phyloP scores from a whole-genome alignment of 2,329 filamentous ascomycete species.

The Leptodontidium sp. region DNA sequence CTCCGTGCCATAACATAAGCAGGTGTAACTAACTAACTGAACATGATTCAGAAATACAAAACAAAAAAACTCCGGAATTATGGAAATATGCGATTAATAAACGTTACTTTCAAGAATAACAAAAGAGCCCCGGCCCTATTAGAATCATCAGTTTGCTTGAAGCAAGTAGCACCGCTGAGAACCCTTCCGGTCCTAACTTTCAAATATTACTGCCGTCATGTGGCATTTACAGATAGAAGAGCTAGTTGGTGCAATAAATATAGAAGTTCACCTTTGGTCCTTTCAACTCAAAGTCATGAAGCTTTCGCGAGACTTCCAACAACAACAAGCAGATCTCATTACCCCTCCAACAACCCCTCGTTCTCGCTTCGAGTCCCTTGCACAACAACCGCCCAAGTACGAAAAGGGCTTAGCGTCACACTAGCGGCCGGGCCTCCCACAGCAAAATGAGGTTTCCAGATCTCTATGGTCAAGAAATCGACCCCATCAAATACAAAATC shows the following conservation, averaged over 20 bases:
- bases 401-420: not conserved
- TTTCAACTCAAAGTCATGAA: not conserved
- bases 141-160: too few species aligned
- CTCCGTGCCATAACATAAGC: too few species aligned
- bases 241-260: not conserved
- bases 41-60: too few species aligned
- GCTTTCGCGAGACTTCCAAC: not conserved
- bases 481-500: conserved; percentile 21
- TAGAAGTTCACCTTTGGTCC: too few species aligned
- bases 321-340: not conserved
- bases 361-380: conserved; percentile 1
- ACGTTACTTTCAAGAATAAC: too few species aligned
- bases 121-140: too few species aligned
- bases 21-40: too few species aligned
- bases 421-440: conserved; percentile 28
- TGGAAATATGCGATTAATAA: too few species aligned
- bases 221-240: not conserved
- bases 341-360: conserved; percentile 20
- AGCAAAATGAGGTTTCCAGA: conserved; percentile 5
- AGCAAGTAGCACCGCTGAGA: too few species aligned
- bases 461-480: not conserved
- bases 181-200: too few species aligned
- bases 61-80: too few species aligned
- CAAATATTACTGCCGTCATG: too few species aligned
- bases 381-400: not conserved